phyloP scores from a whole-genome alignment of 345 rosid species.

The Ailanthus altissimus region DNA sequence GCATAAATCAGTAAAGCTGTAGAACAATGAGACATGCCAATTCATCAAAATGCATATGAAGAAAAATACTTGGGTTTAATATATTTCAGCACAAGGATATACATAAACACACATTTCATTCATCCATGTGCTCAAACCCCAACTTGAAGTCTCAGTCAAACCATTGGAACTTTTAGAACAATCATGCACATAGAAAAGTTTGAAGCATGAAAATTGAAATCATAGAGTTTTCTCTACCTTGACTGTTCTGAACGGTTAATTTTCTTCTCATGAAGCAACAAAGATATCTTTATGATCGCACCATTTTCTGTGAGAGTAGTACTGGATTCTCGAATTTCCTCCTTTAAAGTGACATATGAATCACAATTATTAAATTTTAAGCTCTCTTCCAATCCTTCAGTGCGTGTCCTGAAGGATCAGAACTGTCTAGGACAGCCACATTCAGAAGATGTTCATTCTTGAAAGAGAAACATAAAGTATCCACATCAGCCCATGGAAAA shows the following conservation, averaged over 20 bases:
- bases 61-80: not conserved
- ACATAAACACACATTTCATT: not conserved
- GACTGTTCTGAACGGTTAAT: constrained; percentile 27
- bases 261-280: constrained; percentile 36
- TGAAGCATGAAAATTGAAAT: constrained; percentile 17
- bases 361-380: constrained; percentile 24
- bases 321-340: constrained; percentile 33
- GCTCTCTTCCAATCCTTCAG: constrained; percentile 22
- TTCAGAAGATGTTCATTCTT: constrained; percentile 34
- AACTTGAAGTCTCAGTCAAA: not conserved
- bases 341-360: constrained; percentile 21
- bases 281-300: constrained; percentile 19
- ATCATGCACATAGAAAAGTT: not conserved
- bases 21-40: not conserved
- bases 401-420: constrained; percentile 24
- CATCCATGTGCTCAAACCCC: not conserved
- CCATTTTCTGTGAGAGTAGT: constrained; percentile 15
- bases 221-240: constrained; percentile 33
- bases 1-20: constrained; percentile 7
- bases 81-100: not conserved
- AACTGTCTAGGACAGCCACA: constrained; percentile 26
- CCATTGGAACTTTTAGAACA: not conserved
- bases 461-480: constrained; percentile 13
- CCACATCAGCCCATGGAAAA: not conserved
- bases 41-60: too few species aligned